Base-by-base conservation (phyloP, 805 yeast genomes). In the Ogataea methanolica region DNA sequence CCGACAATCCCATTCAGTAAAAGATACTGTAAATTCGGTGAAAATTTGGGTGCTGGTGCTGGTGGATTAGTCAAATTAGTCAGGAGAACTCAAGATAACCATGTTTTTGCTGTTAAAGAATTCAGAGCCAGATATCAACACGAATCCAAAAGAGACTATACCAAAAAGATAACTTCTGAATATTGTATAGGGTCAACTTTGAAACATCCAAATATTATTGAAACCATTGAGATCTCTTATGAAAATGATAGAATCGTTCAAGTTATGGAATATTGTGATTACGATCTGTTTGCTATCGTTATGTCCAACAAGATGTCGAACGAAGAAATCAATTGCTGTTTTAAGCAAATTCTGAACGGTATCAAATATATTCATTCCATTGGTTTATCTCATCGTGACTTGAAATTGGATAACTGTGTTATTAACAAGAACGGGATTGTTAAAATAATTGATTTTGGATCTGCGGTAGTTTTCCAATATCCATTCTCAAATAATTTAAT, bases 221-320 rank as follows among this genome's bases (percentile, higher is more conserved):
- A 88, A 64, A 91, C 97, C 1, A 80, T 91, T 45, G 97, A 91
- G 62, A 89, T 91, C 44, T 85, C 91, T 41, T 89, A 88, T 66
- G 97, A 91, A 59, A 82, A 85, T 55, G 94, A 88, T 52, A 75
- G 92, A 47, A 85, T 89, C 49, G 80, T 85, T 57, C 97, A 91
- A 68, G 91, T 91, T 41, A 86, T 91, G 95, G 97, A 91, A 62
- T 91, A 88, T 66, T 90, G 96, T 65, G 96, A 91, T 56, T 90
- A 78, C 63, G 97, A 91, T 64, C 72, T 91, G 55, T 91, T 91
- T 67, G 97, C 97, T 11, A 87, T 91, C 48, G 97, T 91, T 33
- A 90, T 91, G 96, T 83, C 91, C 44, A 88, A 89, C 57, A 85
- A 87, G 59, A 91, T 91, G 97, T 67, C 83, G 1, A 69, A 75